Conservation (phyloP, 192 early-diverging fungal genomes). For the Polychytrium aggregatum region DNA sequence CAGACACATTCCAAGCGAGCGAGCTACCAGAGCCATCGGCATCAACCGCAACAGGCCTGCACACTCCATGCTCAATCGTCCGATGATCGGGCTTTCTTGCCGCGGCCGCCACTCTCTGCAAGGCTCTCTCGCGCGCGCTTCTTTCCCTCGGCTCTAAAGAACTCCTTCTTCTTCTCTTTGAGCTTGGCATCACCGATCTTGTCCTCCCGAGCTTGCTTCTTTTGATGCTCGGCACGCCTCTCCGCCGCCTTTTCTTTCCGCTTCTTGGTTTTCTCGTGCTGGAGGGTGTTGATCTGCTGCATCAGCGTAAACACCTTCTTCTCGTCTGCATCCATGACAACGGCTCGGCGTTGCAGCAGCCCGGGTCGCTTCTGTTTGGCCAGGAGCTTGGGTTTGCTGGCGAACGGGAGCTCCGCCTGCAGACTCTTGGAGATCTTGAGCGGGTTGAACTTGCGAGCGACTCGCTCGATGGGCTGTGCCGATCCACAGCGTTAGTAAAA, state of each 20-base stretch:
- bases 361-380: conserved; percentile 36
- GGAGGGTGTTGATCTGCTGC: conserved; percentile 74
- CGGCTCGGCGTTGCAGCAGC: conserved; percentile 56
- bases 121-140: conserved; percentile 26
- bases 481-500: too few species aligned
- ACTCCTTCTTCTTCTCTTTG: conserved; percentile 24
- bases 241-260: conserved; percentile 46
- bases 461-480: conserved; percentile 57
- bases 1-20: too few species aligned
- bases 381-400: conserved; percentile 69
- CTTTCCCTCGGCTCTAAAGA: conserved; percentile 21
- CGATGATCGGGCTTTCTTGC: too few species aligned
- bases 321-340: conserved; percentile 85
- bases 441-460: conserved; percentile 66
- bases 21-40: too few species aligned
- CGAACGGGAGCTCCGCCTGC: conserved; percentile 76
- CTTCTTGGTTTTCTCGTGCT: conserved; percentile 77
- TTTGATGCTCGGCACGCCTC: conserved; percentile 28
- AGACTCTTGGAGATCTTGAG: conserved; percentile 72
- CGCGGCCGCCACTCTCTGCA: too few species aligned
- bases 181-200: conserved; percentile 17
- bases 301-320: conserved; percentile 75
- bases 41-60: too few species aligned
- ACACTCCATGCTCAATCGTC: too few species aligned
- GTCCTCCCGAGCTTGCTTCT: conserved; percentile 23